Conservation (phyloP, 495 filamentous ascomycete genomes). For the Penicillium lividum region DNA sequence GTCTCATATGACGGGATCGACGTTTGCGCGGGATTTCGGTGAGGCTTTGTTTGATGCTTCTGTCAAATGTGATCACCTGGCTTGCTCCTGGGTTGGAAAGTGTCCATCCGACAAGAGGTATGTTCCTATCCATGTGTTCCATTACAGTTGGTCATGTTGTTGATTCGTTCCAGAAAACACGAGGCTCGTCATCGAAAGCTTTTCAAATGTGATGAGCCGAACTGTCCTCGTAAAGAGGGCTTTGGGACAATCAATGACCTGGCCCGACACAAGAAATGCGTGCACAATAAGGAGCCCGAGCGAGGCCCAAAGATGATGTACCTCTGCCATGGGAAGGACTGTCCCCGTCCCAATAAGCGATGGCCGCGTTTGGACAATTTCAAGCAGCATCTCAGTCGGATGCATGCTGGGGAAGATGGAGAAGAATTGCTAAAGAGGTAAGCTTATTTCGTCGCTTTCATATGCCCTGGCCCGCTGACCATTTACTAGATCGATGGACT, state of each 20-base stretch:
- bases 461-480: background rate
- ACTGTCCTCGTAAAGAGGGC: conserved; percentile 63
- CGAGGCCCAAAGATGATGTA: conserved; percentile 60
- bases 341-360: conserved; percentile 67
- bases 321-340: conserved; percentile 64
- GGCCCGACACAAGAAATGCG: conserved; percentile 68
- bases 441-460: conserved; percentile 11
- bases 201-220: conserved; percentile 62
- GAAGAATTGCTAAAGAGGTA: conserved; percentile 57
- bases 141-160: too few relatives aligned
- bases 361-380: conserved; percentile 96
- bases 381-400: conserved; percentile 76
- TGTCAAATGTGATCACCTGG: conserved; percentile 37
- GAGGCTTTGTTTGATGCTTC: conserved; percentile 26
- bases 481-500: conserved; percentile 37
- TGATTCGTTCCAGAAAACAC: conserved; percentile 67
- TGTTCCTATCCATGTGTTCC: background rate
- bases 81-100: conserved; percentile 43
- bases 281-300: conserved; percentile 60
- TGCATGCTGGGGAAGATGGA: conserved; percentile 63
- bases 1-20: conserved; percentile 9
- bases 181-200: conserved; percentile 73
- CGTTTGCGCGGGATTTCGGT: conserved; percentile 16
- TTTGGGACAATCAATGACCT: conserved; percentile 85
- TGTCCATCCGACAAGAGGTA: conserved; percentile 47